Base-by-base conservation (phyloP, 441 rosid genomes). In the Capsella rubella region DNA sequence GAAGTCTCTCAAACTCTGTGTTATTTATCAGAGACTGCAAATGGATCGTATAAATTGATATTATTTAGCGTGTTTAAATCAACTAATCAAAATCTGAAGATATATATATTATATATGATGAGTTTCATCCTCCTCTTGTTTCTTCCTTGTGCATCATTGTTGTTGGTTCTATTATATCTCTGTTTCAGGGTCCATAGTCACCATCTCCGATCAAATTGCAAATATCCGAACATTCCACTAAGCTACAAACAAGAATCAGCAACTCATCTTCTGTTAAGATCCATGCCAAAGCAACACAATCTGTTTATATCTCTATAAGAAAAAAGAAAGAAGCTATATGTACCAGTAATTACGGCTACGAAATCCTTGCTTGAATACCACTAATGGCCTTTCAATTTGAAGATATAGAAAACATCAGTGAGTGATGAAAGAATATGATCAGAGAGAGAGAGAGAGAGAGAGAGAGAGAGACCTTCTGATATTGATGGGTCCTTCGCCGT, bases 181-280 rank as follows among this genome's bases (percentile, higher is more conserved):
- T 21, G 2, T 35, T 59, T 86, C 79, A 90, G 28, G 96, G 91
- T 76, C 91, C 96, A 67, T 85, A 84, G 51, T 91, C 96, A 56
- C 82, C 85, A 74, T 92, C 92, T 61, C 90, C 89, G 61, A 95
- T 89, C 82, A 95, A 79, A 78, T 90, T 95, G 78, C 99, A 95
- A 8, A 89, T 95, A 69, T 92, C 97, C 0, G 93, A 92, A 78
- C 99, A 95, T 78, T 92, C 98, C 76, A 92, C 95, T 89, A 92
- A 78, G 78, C 98, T 95, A 89, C 82, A 84, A 27, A 32, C 8
- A 28, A 35, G 35, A 66, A 64, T 43, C 52, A 63, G 16, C 25
- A 21, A 21, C 35, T 57, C 21, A 9, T 18, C 5, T 1, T 29
- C 4, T 5, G 3, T 61, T 7, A 37, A 54, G 34, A 11, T 67